phyloP scores from a whole-genome alignment of 2,329 filamentous ascomycete species.

The Colletotrichum cordylinicola region DNA sequence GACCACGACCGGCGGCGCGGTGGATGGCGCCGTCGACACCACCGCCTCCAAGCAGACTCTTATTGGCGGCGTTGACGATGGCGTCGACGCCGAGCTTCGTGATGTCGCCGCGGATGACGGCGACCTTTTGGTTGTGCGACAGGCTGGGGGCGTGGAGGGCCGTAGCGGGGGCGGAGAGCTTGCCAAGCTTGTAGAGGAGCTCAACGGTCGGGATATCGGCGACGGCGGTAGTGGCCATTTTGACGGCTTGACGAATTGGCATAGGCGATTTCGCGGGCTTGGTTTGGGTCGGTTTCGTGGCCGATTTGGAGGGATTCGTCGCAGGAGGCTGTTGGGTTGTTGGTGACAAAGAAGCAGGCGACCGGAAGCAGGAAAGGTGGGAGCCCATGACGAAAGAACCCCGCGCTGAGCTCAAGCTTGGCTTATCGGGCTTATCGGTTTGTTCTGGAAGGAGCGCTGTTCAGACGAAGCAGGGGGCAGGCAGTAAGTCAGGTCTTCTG shows the following conservation, averaged over 20 bases:
- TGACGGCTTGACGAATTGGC: conserved; percentile 23
- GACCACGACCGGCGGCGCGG: conserved; percentile 72
- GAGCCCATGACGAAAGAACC: conserved; percentile 18
- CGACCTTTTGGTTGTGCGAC: conserved; percentile 69
- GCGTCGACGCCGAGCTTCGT: conserved; percentile 79
- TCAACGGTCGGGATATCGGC: conserved; percentile 67
- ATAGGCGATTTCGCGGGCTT: neutral
- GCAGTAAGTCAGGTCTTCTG: neutral
- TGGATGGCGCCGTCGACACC: conserved; percentile 93
- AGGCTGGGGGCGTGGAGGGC: conserved; percentile 44
- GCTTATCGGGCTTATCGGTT: neutral
- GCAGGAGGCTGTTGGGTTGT: neutral
- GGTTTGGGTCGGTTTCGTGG: neutral
- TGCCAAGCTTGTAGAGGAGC: conserved; percentile 67
- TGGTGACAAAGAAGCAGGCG: neutral
- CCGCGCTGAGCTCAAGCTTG: conserved; percentile 9
- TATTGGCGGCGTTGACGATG: conserved; percentile 94
- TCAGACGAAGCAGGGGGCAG: neutral
- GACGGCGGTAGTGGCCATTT: conserved; percentile 46
- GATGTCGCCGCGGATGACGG: conserved; percentile 78
- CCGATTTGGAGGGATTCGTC: neutral
- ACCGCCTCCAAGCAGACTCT: conserved; percentile 80
- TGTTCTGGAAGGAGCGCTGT: neutral
- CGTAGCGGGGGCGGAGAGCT: conserved; percentile 41
- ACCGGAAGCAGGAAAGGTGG: neutral